A percentile compares a stretch with the other conserved stretches of the same genome.
Evolutionary conservation across 192 early-diverging fungal genomes (phyloP).

Genomic region (Rhizophagus prolifer): DNA sequence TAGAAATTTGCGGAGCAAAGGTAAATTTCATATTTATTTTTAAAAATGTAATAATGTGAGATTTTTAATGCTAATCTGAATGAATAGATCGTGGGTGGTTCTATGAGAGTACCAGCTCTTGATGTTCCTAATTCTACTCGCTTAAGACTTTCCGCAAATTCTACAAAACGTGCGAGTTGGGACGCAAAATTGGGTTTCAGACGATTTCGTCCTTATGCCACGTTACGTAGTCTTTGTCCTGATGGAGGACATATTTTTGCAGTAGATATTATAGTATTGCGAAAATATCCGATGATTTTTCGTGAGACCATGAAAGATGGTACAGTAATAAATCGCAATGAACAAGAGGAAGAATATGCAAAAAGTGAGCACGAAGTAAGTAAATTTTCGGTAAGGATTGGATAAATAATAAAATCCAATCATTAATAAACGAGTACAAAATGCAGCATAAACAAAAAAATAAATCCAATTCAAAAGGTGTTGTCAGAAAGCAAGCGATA

Average conservation of each 20-base stretch:
- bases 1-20: slow-evolving; percentile 61
- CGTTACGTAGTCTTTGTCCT: slow-evolving; percentile 35
- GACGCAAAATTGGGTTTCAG: slow-evolving; percentile 57
- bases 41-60: no score
- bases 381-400: background rate
- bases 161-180: slow-evolving; percentile 55
- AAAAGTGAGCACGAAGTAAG: slow-evolving; percentile 40
- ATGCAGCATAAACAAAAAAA: background rate
- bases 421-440: background rate
- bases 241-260: slow-evolving; percentile 59
- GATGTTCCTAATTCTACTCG: slow-evolving; percentile 37
- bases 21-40: slow-evolving; percentile 24
- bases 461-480: background rate
- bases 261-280: slow-evolving; percentile 57
- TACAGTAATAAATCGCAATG: slow-evolving; percentile 33
- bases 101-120: slow-evolving; percentile 39
- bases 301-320: slow-evolving; percentile 47
- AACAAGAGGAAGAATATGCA: slow-evolving; percentile 52
- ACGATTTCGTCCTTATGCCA: slow-evolving; percentile 24
- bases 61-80: background rate
- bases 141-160: slow-evolving; percentile 51
- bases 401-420: background rate
- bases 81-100: slow-evolving; percentile 32
- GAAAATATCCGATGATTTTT: slow-evolving; percentile 51
- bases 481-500: background rate